Percentiles rank a stretch among this genome's conserved stretches.
These are phyloP conservation scores for Clitopilus hobsonii DNA, from an alignment of 768 basidiomycete genomes.

Conservation along the genomic window DNA sequence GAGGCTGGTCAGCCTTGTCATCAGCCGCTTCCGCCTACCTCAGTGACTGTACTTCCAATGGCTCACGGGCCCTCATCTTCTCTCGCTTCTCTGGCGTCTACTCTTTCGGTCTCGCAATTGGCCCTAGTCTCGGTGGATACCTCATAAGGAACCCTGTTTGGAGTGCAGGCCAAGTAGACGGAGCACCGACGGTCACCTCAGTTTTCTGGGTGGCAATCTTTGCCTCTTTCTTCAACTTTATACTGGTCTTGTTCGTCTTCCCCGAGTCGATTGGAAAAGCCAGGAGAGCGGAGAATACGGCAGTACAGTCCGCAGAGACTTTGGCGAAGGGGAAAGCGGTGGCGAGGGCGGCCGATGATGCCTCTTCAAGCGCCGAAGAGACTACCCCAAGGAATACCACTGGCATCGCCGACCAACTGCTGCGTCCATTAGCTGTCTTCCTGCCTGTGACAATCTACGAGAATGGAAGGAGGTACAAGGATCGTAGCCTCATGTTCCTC, in stretches of 20 bases:
- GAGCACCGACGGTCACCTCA: constrained; percentile 30
- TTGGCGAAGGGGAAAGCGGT: constrained; percentile 11
- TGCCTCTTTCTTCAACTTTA: constrained; percentile 45
- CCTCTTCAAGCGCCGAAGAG: constrained; percentile 11
- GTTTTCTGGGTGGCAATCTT: constrained; percentile 45
- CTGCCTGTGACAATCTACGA: constrained; percentile 50
- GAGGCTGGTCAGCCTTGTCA: constrained; percentile 77
- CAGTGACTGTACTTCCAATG: constrained; percentile 81
- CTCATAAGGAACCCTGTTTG: constrained; percentile 36
- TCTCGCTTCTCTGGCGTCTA: constrained; percentile 75
- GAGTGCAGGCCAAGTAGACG: constrained; percentile 4
- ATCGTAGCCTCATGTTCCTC: constrained; percentile 80
- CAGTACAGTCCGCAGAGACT: constrained; percentile 22
- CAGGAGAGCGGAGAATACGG: constrained; percentile 28
- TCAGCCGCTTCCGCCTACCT: constrained; percentile 79
- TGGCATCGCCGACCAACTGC: constrained; percentile 22
- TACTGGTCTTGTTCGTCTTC: constrained; percentile 67
- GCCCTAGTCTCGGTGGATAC: constrained; percentile 70
- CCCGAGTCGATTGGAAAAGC: constrained; percentile 53
- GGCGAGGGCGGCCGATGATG: constrained; percentile 12
- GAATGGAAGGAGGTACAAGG: constrained; percentile 41
- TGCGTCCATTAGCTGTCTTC: constrained; percentile 68
- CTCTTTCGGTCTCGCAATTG: constrained; percentile 71
- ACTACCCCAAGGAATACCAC: constrained; percentile 14
- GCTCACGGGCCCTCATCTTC: constrained; percentile 71